Evolutionary conservation across 805 yeast species (phyloP).

Genomic region (Candida khao-thaluensis): DNA sequence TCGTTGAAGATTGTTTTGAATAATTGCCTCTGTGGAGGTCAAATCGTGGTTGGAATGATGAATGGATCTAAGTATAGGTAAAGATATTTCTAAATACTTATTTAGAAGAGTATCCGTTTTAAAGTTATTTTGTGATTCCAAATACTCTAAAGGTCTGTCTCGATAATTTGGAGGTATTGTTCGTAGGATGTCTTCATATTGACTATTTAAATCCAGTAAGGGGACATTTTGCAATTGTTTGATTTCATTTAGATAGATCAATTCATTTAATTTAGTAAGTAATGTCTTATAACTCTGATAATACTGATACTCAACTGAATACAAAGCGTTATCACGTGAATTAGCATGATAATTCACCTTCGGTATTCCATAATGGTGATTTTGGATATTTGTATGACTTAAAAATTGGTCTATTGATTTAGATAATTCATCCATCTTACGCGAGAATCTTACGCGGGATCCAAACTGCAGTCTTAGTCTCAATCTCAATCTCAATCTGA

Average conservation of each 20-base stretch:
- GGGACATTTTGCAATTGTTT: conserved; percentile 19
- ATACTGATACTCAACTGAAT: conserved; percentile 25
- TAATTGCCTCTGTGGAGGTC: conserved; percentile 26
- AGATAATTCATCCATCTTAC: conserved; percentile 10
- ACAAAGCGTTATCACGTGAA: conserved; percentile 3
- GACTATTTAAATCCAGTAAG: conserved; percentile 16
- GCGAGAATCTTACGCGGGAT: too few relatives aligned
- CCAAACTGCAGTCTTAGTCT: too few relatives aligned
- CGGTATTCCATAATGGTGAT: conserved; percentile 37
- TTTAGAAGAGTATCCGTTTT: conserved; percentile 27
- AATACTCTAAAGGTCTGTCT: conserved; percentile 1
- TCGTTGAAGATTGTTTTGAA: conserved; percentile 11
- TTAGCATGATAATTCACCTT: conserved; percentile 8
- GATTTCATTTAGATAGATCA: conserved; percentile 29
- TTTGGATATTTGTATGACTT: conserved; percentile 17
- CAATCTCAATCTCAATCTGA: too few relatives aligned
- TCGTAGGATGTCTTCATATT: conserved; percentile 16
- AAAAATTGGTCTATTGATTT: conserved; percentile 14
- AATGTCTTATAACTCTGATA: conserved; percentile 23
- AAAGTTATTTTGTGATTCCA: conserved; percentile 9
- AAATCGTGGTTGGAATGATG: conserved; percentile 28
- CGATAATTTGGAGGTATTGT: conserved; percentile 1
- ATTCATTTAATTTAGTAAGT: conserved; percentile 22
- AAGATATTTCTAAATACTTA: conserved; percentile 25
- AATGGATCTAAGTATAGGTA: conserved; percentile 34